Conservation (phyloP, 768 basidiomycete species). For the Leccinum truebloodii region DNA sequence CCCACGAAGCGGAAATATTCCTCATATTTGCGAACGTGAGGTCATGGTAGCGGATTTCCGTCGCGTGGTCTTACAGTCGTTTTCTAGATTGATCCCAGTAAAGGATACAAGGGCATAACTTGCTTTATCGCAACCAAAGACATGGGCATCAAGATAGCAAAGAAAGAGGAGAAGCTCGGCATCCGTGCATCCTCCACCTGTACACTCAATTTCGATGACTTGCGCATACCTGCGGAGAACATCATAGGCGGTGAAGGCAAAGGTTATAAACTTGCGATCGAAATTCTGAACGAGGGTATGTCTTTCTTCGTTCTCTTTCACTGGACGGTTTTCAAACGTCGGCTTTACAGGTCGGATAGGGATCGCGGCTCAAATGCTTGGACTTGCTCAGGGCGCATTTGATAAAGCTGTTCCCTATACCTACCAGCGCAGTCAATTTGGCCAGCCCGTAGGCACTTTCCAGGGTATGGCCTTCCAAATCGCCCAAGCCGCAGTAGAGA, state of each 20-base stretch:
- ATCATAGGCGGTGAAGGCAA: slow-evolving; percentile 89
- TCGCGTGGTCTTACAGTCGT: not conserved
- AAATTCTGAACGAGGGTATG: slow-evolving; percentile 90
- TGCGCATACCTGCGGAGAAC: slow-evolving; percentile 83
- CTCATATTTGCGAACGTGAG: slow-evolving; percentile 93
- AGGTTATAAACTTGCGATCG: slow-evolving; percentile 96
- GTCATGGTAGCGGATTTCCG: slow-evolving; percentile 3
- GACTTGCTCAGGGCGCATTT: slow-evolving; percentile 96
- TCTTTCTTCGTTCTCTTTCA: not conserved
- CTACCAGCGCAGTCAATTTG: slow-evolving; percentile 92
- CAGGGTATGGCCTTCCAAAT: slow-evolving; percentile 97
- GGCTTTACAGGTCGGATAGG: slow-evolving; percentile 73
- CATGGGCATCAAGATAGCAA: slow-evolving; percentile 95
- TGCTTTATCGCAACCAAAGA: slow-evolving; percentile 96
- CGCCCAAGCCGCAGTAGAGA: slow-evolving; percentile 84
- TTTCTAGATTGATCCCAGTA: slow-evolving; percentile 72
- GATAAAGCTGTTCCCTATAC: slow-evolving; percentile 95
- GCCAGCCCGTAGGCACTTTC: slow-evolving; percentile 90
- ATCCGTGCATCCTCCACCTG: slow-evolving; percentile 97
- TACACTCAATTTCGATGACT: slow-evolving; percentile 90
- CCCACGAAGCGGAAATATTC: slow-evolving; percentile 86
- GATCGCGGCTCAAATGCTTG: slow-evolving; percentile 98
- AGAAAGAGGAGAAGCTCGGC: slow-evolving; percentile 98
- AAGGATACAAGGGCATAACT: slow-evolving; percentile 99
- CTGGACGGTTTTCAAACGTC: not conserved